Base-by-base conservation (phyloP, 768 basidiomycete genomes). In the Dacryopinax primogenitus region DNA sequence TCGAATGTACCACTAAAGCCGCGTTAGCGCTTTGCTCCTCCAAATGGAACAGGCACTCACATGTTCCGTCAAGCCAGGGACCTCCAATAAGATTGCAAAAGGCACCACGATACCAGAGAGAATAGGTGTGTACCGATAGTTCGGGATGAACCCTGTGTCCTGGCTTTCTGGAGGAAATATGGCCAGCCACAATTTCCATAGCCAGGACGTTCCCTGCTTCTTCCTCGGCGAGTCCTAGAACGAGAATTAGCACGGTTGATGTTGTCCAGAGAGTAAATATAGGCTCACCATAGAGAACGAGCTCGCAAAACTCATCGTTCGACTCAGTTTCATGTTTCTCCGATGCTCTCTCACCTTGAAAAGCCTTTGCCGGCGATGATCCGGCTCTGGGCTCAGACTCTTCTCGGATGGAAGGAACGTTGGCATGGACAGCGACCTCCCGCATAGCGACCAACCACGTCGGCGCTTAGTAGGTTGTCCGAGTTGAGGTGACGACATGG, bases 81-180 rank as follows among this genome's bases (percentile, higher is more conserved):
- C 88, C 69, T 87, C 86, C 33, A 92, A 78, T n/a, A 92, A 78
- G 62, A 91, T 87, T 18, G 86, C 82, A 70, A 92, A 89, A 0
- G 73, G 73, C 23, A 88, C 83, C 66, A 84, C 72, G 39, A 86
- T 77, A 21, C 85, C 86, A 15, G 87, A 83, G 9, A 88, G 65
- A 41, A 89, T 84, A 0, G 87, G 87, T 3, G 83, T 74, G 63
- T 76, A 76, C 18, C 88, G 84, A 71, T 86, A 86, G 63, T 82
- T 81, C 26, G 85, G 84, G 33, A 81, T 70, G 65, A 78, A 80
- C 26, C 13, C 51, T 7, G 3, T 58, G 3, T 58, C 51, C 33
- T 71, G 65, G 34, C 58, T 44, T 11, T 66, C 63, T 1, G 51
- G 51, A 26, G 51, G 51, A 18, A 58, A 58, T 7, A 58, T 30